Percentiles rank a stretch among this genome's conserved stretches.
These are phyloP conservation scores for Zelonia costaricensis DNA, from an alignment of 208 protist species.

Conservation along the genomic window DNA sequence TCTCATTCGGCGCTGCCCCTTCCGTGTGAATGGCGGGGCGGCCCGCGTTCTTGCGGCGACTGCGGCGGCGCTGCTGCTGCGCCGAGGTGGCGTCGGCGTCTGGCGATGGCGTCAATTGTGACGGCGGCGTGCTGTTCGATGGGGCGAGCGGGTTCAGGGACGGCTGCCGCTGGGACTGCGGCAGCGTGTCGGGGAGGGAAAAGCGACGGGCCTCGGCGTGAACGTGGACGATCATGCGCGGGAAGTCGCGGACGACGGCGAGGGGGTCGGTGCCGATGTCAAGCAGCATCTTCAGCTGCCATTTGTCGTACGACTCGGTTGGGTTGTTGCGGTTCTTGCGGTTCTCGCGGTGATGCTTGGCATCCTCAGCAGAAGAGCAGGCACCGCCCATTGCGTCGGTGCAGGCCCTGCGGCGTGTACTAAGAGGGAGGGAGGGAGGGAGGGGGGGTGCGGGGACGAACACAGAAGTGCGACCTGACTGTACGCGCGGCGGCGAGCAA, in stretches of 20 bases:
- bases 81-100: background rate
- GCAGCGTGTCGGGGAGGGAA: background rate
- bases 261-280: constrained; percentile 52
- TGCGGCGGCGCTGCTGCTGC: background rate
- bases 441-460: too few relatives aligned
- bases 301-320: constrained; percentile 41
- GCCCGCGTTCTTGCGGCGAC: background rate
- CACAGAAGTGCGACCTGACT: too few relatives aligned
- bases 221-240: constrained; percentile 65
- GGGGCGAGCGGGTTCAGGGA: constrained; percentile 11
- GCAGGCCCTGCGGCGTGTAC: too few relatives aligned
- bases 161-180: background rate
- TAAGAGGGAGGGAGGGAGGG: too few relatives aligned
- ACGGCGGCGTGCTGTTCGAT: background rate
- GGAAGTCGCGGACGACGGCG: constrained; percentile 80
- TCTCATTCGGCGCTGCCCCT: too few relatives aligned
- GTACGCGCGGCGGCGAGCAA: too few relatives aligned
- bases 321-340: constrained; percentile 46
- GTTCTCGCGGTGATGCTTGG: constrained; percentile 34
- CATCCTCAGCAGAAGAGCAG: constrained; percentile 21
- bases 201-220: constrained; percentile 15
- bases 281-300: constrained; percentile 43
- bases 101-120: too few relatives aligned
- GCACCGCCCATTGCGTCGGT: constrained; percentile 25
- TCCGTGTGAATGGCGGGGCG: background rate